phyloP scores from a whole-genome alignment of 495 filamentous ascomycete species.

The Talaromyces borbonicus region DNA sequence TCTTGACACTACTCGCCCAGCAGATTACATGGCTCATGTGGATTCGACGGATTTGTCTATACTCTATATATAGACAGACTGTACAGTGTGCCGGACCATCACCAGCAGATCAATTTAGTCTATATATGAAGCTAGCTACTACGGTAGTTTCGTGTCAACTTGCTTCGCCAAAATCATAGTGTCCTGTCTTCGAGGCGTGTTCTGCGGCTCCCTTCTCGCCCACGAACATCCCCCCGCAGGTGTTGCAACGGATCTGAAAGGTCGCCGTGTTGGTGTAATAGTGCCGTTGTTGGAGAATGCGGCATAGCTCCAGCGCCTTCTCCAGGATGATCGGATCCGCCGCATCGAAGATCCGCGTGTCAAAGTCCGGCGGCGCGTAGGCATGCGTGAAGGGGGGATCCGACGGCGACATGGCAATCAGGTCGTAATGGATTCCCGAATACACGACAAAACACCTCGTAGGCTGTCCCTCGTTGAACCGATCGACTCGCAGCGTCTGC shows the following conservation, averaged over 20 bases:
- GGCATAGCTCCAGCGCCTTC: conserved; percentile 63
- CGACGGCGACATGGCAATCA: conserved; percentile 65
- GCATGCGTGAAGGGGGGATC: conserved; percentile 47
- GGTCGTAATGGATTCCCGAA: conserved; percentile 92
- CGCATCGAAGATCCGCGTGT: conserved; percentile 68
- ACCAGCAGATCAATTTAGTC: too few relatives aligned
- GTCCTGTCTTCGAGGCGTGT: conserved; percentile 58
- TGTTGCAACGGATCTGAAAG: conserved; percentile 74
- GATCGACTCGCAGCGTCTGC: conserved; percentile 55
- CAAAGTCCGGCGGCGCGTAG: conserved; percentile 55
- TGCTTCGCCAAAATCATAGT: conserved; percentile 65
- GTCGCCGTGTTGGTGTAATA: conserved; percentile 87
- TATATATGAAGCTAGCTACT: too few relatives aligned
- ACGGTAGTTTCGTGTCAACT: conserved; percentile 12
- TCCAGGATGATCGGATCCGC: conserved; percentile 58
- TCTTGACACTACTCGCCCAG: too few relatives aligned
- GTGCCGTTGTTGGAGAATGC: conserved; percentile 55
- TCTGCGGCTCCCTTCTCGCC: conserved; percentile 62
- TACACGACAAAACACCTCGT: conserved; percentile 79
- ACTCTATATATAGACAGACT: too few relatives aligned
- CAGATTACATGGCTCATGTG: too few relatives aligned
- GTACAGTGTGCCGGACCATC: too few relatives aligned
- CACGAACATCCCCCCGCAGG: conserved; percentile 59
- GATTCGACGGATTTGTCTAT: too few relatives aligned
- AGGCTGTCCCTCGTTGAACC: conserved; percentile 68